Base-by-base conservation (phyloP, 2,329 filamentous ascomycete species). In the Ramularia endophylla region DNA sequence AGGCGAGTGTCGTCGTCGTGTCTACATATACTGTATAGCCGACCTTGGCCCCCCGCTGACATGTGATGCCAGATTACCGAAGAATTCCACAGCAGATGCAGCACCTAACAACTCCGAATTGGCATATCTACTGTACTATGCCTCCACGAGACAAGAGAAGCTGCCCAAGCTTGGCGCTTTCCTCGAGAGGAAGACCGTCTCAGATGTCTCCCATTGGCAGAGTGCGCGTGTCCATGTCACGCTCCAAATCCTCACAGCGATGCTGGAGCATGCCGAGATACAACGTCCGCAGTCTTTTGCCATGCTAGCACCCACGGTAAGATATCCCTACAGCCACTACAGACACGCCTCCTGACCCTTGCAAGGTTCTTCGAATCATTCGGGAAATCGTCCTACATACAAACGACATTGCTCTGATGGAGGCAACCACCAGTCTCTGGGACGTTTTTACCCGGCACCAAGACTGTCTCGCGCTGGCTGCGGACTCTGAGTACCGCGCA, bases 71-170 rank as follows among this genome's bases (percentile, higher is more conserved):
- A 34, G 32, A 55, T 89, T 86, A 51, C 86, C 86, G 52, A 97
- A 95, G 69, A 87, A 87, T 55, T 60, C 51, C 38, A 83, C 86
- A 48, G 84, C 89, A 62, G 87, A 95, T 59, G 87, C 95, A 60
- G 94, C 90, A 68, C 89, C 92, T 32, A 97, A 97, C 67, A 87
- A 87, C 53, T 94, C 87, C 68, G 92, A 98, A 72, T 79, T 98
- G 50, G 94, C 87, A 67, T 97, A 97, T 64, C 78, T 98, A 51
- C 80, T 97, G 40, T 97, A 94, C 75, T 97, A 98, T 72, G 88
- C 87, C 47, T 94, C 86, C 61, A 95, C 89, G 55, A 86, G 90
- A 46, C 82, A 87, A 52, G 90, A 86, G 67, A 98, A 97, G 74
- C 81, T 97, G 56, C 87, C 92, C 60, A 98, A 98, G 69, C 89